phyloP scores from a whole-genome alignment of 768 basidiomycete genomes.

The Lactarius akahatsu region DNA sequence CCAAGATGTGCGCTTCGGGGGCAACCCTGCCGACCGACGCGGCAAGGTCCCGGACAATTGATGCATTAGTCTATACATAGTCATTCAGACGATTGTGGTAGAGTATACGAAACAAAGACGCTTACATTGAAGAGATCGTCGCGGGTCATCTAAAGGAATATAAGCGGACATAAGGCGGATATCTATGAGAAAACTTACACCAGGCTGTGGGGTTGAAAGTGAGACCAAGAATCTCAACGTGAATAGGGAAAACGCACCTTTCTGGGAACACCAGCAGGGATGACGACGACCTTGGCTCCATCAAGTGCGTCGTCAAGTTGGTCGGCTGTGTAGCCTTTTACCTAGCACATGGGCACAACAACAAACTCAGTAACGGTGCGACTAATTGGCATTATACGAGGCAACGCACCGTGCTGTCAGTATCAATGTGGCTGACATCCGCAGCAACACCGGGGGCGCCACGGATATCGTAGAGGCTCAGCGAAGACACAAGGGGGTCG shows the following conservation, averaged over 20 bases:
- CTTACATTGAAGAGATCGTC: conserved; percentile 94
- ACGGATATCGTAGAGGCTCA: conserved; percentile 92
- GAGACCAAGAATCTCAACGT: conserved; percentile 30
- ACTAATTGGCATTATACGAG: neutral
- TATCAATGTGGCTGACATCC: conserved; percentile 94
- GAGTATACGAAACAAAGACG: conserved; percentile 16
- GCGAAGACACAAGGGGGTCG: conserved; percentile 82
- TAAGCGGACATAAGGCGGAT: conserved; percentile 33
- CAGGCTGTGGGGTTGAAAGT: conserved; percentile 55
- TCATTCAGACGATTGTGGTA: conserved; percentile 9
- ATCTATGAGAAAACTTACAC: conserved; percentile 54
- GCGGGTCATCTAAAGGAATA: conserved; percentile 76
- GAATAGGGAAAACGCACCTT: conserved; percentile 60
- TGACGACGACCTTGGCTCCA: conserved; percentile 89
- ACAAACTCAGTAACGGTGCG: neutral
- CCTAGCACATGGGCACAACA: conserved; percentile 43
- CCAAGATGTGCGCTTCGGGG: conserved; percentile 86
- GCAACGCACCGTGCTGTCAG: conserved; percentile 66
- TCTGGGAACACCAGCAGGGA: conserved; percentile 98
- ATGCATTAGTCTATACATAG: conserved; percentile 79
- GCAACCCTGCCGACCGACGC: conserved; percentile 79
- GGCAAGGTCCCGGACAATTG: conserved; percentile 96
- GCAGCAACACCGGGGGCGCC: conserved; percentile 97
- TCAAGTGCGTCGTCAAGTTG: conserved; percentile 88
- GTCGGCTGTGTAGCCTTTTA: conserved; percentile 78